phyloP scores from a whole-genome alignment of 2,329 filamentous ascomycete genomes.

The Trichoderma sp. region DNA sequence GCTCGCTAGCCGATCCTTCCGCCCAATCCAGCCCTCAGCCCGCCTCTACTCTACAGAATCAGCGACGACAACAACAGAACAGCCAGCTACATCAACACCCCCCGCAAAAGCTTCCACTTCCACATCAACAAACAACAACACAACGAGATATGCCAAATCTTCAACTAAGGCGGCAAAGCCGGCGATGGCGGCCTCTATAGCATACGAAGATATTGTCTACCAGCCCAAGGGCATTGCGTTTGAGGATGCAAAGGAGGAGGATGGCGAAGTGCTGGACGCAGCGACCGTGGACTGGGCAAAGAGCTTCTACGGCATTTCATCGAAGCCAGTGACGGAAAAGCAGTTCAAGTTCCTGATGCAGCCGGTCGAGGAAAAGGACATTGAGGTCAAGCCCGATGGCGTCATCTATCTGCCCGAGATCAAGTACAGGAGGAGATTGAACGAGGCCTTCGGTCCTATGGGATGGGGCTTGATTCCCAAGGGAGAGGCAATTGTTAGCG shows the following conservation, averaged over 20 bases:
- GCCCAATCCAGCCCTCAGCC: slow-evolving; percentile 28
- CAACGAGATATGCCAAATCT: slow-evolving; percentile 10
- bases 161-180: slow-evolving; percentile 4
- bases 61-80: slow-evolving; percentile 11
- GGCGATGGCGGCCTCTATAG: background rate
- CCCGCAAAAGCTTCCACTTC: slow-evolving; percentile 14
- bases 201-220: slow-evolving; percentile 22
- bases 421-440: slow-evolving; percentile 91
- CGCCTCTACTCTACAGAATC: slow-evolving; percentile 32
- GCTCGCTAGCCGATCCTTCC: slow-evolving; percentile 25
- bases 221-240: slow-evolving; percentile 28
- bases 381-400: slow-evolving; percentile 97
- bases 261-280: slow-evolving; percentile 17
- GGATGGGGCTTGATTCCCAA: slow-evolving; percentile 93
- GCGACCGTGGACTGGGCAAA: slow-evolving; percentile 71
- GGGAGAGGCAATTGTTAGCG: slow-evolving; percentile 82
- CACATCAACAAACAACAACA: background rate
- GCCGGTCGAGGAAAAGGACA: slow-evolving; percentile 69
- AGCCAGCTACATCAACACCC: slow-evolving; percentile 2
- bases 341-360: slow-evolving; percentile 68
- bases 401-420: slow-evolving; percentile 97
- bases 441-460: slow-evolving; percentile 88
- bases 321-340: slow-evolving; percentile 69
- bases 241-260: slow-evolving; percentile 21
- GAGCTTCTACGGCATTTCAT: slow-evolving; percentile 79